These are phyloP conservation scores for Calonectria fujianensis DNA, from an alignment of 2,329 filamentous ascomycete genomes.

Conservation along the genomic window DNA sequence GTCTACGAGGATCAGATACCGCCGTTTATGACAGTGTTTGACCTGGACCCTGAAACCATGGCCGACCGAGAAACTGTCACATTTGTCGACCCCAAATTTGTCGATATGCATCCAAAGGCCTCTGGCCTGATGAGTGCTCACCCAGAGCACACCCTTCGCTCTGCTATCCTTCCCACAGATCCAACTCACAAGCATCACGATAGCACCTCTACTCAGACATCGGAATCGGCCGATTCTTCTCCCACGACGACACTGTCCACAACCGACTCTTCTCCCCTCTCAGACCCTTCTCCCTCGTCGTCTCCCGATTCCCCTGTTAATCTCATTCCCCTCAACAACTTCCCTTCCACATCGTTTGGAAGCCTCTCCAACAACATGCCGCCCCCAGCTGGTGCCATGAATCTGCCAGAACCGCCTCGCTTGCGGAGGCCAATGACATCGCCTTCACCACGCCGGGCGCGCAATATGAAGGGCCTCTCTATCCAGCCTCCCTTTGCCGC, in stretches of 20 bases:
- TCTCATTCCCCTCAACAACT: constrained; percentile 81
- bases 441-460: constrained; percentile 81
- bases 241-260: constrained; percentile 96
- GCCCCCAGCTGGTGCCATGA: constrained; percentile 63
- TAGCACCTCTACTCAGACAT: constrained; percentile 85
- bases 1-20: constrained; percentile 83
- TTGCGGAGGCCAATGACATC: constrained; percentile 78
- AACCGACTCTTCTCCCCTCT: constrained; percentile 91
- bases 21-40: constrained; percentile 85
- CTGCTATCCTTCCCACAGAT: constrained; percentile 66
- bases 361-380: constrained; percentile 55
- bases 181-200: constrained; percentile 81
- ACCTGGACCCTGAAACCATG: constrained; percentile 75
- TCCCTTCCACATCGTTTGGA: constrained; percentile 76
- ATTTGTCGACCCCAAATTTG: constrained; percentile 72
- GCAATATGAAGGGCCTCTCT: constrained; percentile 89
- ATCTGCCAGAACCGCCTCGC: constrained; percentile 64
- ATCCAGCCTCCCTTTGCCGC: constrained; percentile 79
- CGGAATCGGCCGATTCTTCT: constrained; percentile 93
- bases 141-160: constrained; percentile 61
- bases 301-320: constrained; percentile 93
- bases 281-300: constrained; percentile 92
- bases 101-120: constrained; percentile 66
- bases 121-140: constrained; percentile 62
- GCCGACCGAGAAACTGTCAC: constrained; percentile 73